phyloP scores from a whole-genome alignment of 129 eudicot genomes.

The Arctium lappa region DNA sequence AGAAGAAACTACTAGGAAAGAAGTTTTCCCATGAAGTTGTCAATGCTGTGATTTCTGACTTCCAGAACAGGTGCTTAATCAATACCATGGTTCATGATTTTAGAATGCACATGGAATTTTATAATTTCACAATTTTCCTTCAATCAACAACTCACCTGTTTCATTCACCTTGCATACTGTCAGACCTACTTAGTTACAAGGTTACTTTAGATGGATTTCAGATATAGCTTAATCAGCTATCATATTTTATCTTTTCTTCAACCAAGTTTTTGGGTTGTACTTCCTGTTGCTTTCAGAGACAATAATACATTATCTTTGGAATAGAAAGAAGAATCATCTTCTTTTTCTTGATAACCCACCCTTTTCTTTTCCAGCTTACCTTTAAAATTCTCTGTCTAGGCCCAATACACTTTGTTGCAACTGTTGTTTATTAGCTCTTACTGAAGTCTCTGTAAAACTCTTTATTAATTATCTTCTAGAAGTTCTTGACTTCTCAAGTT shows the following conservation, averaged over 20 bases:
- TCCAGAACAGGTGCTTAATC: slow-evolving; percentile 59
- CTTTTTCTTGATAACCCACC: background rate
- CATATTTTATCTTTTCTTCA: background rate
- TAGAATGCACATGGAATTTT: background rate
- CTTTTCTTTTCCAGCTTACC: background rate
- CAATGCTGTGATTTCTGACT: slow-evolving; percentile 58
- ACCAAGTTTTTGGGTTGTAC: slow-evolving; percentile 3
- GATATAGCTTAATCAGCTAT: background rate
- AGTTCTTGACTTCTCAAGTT: slow-evolving; percentile 15
- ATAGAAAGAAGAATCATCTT: background rate
- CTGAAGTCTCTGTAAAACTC: background rate
- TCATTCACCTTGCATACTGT: background rate
- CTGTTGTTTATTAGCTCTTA: background rate
- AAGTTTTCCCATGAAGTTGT: slow-evolving; percentile 44
- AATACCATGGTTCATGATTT: slow-evolving; percentile 5
- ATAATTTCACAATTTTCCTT: background rate
- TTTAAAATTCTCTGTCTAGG: background rate
- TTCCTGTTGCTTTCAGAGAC: background rate
- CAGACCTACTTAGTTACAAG: background rate
- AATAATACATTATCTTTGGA: background rate
- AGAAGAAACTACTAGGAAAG: slow-evolving; percentile 58
- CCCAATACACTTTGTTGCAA: background rate
- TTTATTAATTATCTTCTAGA: background rate
- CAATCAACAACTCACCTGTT: background rate
- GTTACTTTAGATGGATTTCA: background rate